Base-by-base conservation (phyloP, 139 green algal species). In the Chlamydomonas applanata region DNA sequence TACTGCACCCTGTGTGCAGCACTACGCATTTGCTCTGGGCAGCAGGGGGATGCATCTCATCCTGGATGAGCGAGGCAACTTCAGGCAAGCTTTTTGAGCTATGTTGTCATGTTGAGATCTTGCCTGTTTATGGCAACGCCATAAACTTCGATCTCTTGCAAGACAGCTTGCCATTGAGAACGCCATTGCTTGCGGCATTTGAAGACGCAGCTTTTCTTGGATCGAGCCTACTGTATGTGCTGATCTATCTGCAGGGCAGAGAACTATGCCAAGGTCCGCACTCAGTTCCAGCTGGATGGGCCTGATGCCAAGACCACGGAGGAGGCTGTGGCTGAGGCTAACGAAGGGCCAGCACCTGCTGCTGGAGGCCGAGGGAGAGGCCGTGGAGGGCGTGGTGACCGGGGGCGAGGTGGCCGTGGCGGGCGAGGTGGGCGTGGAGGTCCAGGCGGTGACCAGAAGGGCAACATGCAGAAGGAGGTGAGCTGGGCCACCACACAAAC, bases 11-110 rank as follows among this genome's bases (percentile, higher is more conserved):
- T 49, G 40, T 11, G 11, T 49, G 40, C 76, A 85, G 60, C 80
- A 85, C 80, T 85, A 85, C 65, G 71, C 73, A 22, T 82, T 72
- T 59, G 88, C 94, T 0, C 24, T 74, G 17, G 94, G 92, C 17
- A 90, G 88, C 46, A 83, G 79, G 1, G 86, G 93, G n/a, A 80
- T 98, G 40, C 90, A 91, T 75, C 76, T 94, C 74, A 84, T 94
- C 25, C 33, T 88, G 35, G 72, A 86, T 52, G 78, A 85, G 49
- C n/a, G 40, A 19, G 73, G 79, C 0, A 79, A 77, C 59, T 83
- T 83, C 78, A 76, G 59, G 72, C 79, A 36, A 45, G 76, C 0
- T 49, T 49, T 49, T 11, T 49, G 40, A 7, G 40, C 40, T 49
- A 11, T 49, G 40, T 11, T 49, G 40, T 49, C 7, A n/a, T n/a